Percentiles rank a stretch among this genome's conserved stretches.
Evolutionary conservation across 495 filamentous ascomycete genomes (phyloP).

Genomic region (Apiosordaria backusii): DNA sequence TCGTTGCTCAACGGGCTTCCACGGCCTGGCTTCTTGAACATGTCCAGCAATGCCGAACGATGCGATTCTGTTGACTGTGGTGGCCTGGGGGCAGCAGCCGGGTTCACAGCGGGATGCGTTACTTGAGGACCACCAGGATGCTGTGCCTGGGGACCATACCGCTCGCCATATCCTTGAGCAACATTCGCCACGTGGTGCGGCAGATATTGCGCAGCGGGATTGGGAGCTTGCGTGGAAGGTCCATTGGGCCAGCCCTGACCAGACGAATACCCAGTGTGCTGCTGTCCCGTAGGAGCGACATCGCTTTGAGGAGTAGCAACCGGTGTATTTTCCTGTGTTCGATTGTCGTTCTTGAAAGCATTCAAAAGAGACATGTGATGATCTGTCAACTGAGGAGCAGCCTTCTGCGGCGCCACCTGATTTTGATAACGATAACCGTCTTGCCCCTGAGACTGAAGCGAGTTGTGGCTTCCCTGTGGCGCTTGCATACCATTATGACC

Average conservation of each 20-base stretch:
- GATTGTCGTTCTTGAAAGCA: conserved; percentile 53
- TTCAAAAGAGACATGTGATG: conserved; percentile 63
- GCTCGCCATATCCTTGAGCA: conserved; percentile 8
- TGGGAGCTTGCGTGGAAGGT: conserved; percentile 13
- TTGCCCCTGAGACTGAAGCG: conserved; percentile 18
- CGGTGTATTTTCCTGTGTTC: conserved; percentile 14
- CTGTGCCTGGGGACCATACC: background rate
- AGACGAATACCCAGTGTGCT: conserved; percentile 23
- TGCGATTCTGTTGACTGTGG: conserved; percentile 42
- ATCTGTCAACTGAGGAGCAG: conserved; percentile 58
- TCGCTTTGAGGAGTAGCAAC: conserved; percentile 14
- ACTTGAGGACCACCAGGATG: background rate
- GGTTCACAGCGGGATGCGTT: conserved; percentile 6
- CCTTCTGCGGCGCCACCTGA: conserved; percentile 39
- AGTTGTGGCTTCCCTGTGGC: conserved; percentile 35
- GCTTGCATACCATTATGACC: conserved; percentile 41
- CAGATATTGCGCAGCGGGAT: conserved; percentile 25
- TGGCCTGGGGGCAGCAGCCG: conserved; percentile 19
- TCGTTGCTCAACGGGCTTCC: conserved; percentile 27
- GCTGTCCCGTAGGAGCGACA: conserved; percentile 11
- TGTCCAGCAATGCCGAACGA: conserved; percentile 42
- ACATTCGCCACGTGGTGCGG: conserved; percentile 18
- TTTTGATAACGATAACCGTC: conserved; percentile 49
- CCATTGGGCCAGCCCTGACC: conserved; percentile 14
- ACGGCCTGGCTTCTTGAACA: conserved; percentile 46